These are phyloP conservation scores for Bifiguratus adelaidae DNA, from an alignment of 192 early-diverging fungal genomes.

Conservation along the genomic window DNA sequence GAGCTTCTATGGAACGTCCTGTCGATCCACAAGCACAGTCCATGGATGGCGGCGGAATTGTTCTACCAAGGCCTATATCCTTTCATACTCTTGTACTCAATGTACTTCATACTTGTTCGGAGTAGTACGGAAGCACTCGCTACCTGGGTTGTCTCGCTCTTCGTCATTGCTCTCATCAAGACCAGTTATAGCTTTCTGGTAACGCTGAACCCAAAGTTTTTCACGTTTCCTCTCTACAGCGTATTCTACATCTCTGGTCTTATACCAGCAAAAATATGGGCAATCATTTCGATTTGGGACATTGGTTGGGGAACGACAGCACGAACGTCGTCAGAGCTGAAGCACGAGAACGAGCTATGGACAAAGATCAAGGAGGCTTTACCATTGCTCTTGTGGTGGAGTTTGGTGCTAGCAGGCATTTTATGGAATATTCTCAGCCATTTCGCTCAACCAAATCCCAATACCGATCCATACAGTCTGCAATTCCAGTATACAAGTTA, in stretches of 20 bases:
- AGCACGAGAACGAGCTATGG: conserved; percentile 7
- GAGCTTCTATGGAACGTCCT: conserved; percentile 36
- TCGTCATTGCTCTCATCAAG: conserved; percentile 31
- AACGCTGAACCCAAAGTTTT: conserved; percentile 21
- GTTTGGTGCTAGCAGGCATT: conserved; percentile 7
- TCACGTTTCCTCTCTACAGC: conserved; percentile 35
- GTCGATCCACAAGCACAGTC: conserved; percentile 38
- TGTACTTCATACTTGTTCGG: conserved; percentile 20
- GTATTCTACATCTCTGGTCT: conserved; percentile 39
- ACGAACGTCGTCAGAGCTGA: conserved; percentile 13
- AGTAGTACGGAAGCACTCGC: conserved; percentile 19
- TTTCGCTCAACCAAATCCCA: conserved; percentile 9
- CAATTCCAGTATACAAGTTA: too few relatives aligned
- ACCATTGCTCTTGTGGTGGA: conserved; percentile 12
- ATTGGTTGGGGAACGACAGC: conserved; percentile 47
- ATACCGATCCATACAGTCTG: too few relatives aligned
- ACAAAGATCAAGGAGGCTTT: conserved; percentile 9
- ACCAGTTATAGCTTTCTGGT: conserved; percentile 26
- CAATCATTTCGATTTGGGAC: conserved; percentile 42
- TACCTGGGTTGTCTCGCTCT: conserved; percentile 32
- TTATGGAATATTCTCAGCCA: conserved; percentile 9
- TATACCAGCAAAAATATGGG: conserved; percentile 47
- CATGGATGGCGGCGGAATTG: conserved; percentile 49
- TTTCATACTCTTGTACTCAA: conserved; percentile 43
- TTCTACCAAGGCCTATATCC: conserved; percentile 50